These are phyloP conservation scores for Balansia obtecta DNA, from an alignment of 2,329 filamentous ascomycete genomes.

Conservation along the genomic window DNA sequence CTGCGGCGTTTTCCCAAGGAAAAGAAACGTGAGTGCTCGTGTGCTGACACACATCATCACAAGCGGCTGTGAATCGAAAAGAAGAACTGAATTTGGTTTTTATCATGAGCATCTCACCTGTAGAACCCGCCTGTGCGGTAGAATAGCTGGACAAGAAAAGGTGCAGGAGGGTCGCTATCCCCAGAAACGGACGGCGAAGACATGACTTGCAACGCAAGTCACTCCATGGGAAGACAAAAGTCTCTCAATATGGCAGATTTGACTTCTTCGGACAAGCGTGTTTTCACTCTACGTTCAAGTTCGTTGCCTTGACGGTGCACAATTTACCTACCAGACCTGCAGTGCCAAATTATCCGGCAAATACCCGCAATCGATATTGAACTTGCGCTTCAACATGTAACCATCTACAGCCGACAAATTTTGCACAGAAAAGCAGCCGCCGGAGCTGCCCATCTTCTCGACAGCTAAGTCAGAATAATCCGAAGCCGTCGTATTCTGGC, in stretches of 20 bases:
- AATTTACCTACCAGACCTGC: background rate
- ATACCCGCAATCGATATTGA: slow-evolving; percentile 17
- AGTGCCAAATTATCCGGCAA: slow-evolving; percentile 12
- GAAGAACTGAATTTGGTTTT: background rate
- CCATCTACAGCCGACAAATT: background rate
- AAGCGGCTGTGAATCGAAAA: background rate
- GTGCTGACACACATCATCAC: too few species aligned
- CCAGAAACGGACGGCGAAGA: slow-evolving; percentile 21
- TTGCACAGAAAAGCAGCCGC: background rate
- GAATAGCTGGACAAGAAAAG: slow-evolving; percentile 78
- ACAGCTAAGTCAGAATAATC: too few species aligned
- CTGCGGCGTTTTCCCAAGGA: slow-evolving; percentile 27
- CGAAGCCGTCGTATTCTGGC: too few species aligned
- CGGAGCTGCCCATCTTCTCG: background rate
- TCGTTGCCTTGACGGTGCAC: background rate
- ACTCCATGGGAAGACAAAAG: background rate
- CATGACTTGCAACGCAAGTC: slow-evolving; percentile 7
- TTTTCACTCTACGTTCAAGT: background rate
- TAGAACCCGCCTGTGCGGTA: slow-evolving; percentile 65
- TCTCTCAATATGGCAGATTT: background rate
- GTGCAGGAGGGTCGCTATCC: slow-evolving; percentile 59
- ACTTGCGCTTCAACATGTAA: background rate
- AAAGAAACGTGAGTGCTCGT: background rate
- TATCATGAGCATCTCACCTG: slow-evolving; percentile 31
- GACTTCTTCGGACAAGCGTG: background rate